Percentiles rank a stretch among this genome's conserved stretches.
Conservation (phyloP, 2,329 filamentous ascomycete species). For the Dactylellina cionopaga region DNA sequence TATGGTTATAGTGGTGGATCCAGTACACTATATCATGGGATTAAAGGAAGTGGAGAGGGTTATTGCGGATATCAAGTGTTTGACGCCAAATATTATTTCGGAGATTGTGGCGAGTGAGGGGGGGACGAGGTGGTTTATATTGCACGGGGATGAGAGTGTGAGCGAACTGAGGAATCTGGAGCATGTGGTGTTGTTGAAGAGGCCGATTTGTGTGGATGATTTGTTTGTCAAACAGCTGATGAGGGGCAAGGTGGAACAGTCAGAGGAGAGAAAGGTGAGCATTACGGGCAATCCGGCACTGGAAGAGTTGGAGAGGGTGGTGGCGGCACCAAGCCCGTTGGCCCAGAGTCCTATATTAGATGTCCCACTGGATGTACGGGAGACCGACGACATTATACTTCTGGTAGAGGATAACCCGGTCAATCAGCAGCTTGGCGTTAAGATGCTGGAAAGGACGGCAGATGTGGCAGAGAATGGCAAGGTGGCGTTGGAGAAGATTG, state of each 20-base stretch:
- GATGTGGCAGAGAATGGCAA: slow-evolving; percentile 20
- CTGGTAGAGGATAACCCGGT: no score
- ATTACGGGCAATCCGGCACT: slow-evolving; percentile 1
- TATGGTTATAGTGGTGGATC: no score
- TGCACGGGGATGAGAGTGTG: slow-evolving; percentile 3
- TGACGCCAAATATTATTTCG: slow-evolving; percentile 5
- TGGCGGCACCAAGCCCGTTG: no score
- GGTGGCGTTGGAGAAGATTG: slow-evolving; percentile 7
- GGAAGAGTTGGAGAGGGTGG: neutral
- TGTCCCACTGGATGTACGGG: neutral
- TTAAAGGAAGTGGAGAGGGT: no score
- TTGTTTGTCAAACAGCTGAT: neutral
- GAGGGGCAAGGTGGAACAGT: neutral
- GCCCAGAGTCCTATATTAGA: neutral
- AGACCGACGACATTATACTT: slow-evolving; percentile 1
- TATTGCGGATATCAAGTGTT: no score
- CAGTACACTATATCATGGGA: no score
- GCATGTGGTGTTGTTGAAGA: no score
- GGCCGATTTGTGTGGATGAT: no score
- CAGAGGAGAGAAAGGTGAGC: neutral
- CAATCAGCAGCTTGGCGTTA: slow-evolving; percentile 12
- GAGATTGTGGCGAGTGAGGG: neutral
- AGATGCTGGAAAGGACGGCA: neutral
- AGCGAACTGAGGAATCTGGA: no score
- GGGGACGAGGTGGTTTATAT: neutral